Percentiles rank a stretch among this genome's conserved stretches.
These are phyloP conservation scores for Amanita subjunquillea DNA, from an alignment of 768 basidiomycete genomes.

Conservation along the genomic window DNA sequence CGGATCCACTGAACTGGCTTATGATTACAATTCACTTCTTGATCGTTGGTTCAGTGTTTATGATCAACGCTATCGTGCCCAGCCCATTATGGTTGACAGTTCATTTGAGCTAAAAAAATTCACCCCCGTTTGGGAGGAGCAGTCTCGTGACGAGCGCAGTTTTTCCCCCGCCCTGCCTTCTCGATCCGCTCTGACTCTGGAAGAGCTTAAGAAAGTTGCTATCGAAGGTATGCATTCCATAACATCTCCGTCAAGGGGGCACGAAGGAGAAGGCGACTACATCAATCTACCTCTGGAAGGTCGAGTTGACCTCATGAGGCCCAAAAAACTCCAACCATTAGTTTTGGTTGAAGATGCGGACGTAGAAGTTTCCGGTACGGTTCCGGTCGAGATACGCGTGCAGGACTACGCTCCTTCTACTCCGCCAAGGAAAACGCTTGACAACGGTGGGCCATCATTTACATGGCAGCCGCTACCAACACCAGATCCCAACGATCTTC, in stretches of 20 bases:
- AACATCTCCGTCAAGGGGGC: constrained; percentile 10
- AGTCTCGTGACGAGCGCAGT: background rate
- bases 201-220: constrained; percentile 53
- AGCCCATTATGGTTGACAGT: constrained; percentile 27
- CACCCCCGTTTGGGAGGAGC: constrained; percentile 66
- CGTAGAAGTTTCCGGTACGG: constrained; percentile 8
- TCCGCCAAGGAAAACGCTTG: constrained; percentile 9
- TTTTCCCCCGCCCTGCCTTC: constrained; percentile 11
- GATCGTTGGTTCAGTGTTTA: constrained; percentile 90
- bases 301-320: constrained; percentile 80
- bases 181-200: constrained; percentile 39
- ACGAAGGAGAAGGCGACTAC: constrained; percentile 59
- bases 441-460: constrained; percentile 19
- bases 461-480: constrained; percentile 51
- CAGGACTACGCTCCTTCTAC: constrained; percentile 5
- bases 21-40: constrained; percentile 74
- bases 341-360: constrained; percentile 6
- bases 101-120: constrained; percentile 61
- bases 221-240: constrained; percentile 42
- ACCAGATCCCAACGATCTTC: constrained; percentile 50
- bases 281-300: constrained; percentile 78
- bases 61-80: constrained; percentile 74
- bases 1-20: constrained; percentile 34
- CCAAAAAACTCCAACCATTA: constrained; percentile 17
- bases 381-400: constrained; percentile 2